phyloP scores from a whole-genome alignment of 2,329 filamentous ascomycete genomes.

The Thelonectria discophora region DNA sequence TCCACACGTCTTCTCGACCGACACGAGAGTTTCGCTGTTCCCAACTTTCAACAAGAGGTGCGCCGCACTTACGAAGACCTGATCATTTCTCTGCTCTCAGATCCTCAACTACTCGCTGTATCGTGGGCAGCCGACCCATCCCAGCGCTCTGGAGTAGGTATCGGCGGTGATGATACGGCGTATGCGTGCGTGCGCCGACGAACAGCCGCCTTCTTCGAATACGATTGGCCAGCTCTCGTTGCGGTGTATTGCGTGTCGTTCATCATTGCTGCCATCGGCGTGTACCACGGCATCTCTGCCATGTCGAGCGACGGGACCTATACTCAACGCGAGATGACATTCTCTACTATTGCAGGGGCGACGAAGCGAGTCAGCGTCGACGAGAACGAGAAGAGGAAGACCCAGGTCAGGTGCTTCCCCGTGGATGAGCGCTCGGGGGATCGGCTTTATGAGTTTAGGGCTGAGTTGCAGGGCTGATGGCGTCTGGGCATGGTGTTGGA shows the following conservation, averaged over 20 bases:
- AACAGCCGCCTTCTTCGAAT: slow-evolving; percentile 27
- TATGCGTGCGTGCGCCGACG: slow-evolving; percentile 27
- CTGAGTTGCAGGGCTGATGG: slow-evolving; percentile 23
- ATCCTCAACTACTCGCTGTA: slow-evolving; percentile 33
- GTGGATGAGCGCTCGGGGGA: slow-evolving; percentile 15
- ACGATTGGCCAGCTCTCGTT: slow-evolving; percentile 24
- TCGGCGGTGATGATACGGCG: slow-evolving; percentile 18
- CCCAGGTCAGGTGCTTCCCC: slow-evolving; percentile 27
- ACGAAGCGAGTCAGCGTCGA: slow-evolving; percentile 26
- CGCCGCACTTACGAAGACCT: slow-evolving; percentile 30
- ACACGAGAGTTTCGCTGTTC: slow-evolving; percentile 25
- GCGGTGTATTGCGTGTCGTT: slow-evolving; percentile 27
- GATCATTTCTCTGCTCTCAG: slow-evolving; percentile 32
- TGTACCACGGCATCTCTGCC: slow-evolving; percentile 25
- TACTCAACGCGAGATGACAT: slow-evolving; percentile 30
- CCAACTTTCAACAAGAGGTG: slow-evolving; percentile 17
- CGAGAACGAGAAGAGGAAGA: slow-evolving; percentile 22
- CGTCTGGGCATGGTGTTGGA: neutral
- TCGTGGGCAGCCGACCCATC: slow-evolving; percentile 28
- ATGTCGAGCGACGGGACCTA: slow-evolving; percentile 30
- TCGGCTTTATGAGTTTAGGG: slow-evolving; percentile 28
- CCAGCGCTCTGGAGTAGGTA: slow-evolving; percentile 20
- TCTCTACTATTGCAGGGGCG: slow-evolving; percentile 27
- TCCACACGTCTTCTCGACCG: slow-evolving; percentile 27
- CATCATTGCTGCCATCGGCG: slow-evolving; percentile 19